phyloP scores from a whole-genome alignment of 495 filamentous ascomycete genomes.

The Beverwykella pulmonaria region DNA sequence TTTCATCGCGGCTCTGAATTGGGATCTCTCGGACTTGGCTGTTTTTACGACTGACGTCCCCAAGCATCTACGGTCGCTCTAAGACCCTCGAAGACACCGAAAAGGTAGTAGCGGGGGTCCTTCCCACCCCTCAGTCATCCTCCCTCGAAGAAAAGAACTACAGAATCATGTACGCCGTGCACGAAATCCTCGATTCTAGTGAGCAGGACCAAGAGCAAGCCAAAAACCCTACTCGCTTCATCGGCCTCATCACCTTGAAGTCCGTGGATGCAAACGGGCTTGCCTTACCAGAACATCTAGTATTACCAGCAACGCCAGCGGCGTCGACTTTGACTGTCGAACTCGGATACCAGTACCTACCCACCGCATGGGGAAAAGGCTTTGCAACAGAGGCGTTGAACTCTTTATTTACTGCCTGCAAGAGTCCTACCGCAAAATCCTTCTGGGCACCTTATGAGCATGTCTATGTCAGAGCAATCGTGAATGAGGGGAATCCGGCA shows the following conservation, averaged over 20 bases:
- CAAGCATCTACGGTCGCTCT: conserved; percentile 21
- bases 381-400: conserved; percentile 29
- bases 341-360: conserved; percentile 31
- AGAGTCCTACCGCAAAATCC: conserved; percentile 5
- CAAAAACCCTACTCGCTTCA: not conserved
- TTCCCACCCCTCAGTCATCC: conserved; percentile 10
- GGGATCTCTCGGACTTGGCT: not conserved
- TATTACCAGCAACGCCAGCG: conserved; percentile 4
- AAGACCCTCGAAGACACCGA: conserved; percentile 29
- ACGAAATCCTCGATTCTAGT: conserved; percentile 16
- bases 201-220: not conserved
- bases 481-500: conserved; percentile 33
- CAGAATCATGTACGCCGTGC: conserved; percentile 33
- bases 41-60: conserved; percentile 1
- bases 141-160: conserved; percentile 15
- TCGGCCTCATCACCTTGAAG: conserved; percentile 29
- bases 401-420: conserved; percentile 26
- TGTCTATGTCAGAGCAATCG: conserved; percentile 30
- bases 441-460: conserved; percentile 29
- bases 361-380: conserved; percentile 30
- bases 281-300: conserved; percentile 19
- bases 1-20: not conserved
- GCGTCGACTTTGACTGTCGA: conserved; percentile 24
- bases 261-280: conserved; percentile 4
- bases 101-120: conserved; percentile 2